A percentile compares a stretch with the other conserved stretches of the same genome.
Evolutionary conservation across 2,329 filamentous ascomycete genomes (phyloP).

Genomic region (Catunica adiposa): DNA sequence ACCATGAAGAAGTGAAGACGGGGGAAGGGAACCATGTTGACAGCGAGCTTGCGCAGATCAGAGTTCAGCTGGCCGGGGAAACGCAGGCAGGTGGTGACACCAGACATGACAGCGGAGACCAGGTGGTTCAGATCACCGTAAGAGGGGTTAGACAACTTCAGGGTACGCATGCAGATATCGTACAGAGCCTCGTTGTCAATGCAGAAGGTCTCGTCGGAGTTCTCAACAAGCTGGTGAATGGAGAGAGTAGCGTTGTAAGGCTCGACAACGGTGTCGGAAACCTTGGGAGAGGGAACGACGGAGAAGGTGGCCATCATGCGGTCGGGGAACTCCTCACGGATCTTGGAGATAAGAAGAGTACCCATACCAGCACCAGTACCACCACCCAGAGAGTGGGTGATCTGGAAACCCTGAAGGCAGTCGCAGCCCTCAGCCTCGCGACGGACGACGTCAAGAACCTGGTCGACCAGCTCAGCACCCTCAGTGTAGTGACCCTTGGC

Average conservation of each 20-base stretch:
- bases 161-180: slow-evolving; percentile 99
- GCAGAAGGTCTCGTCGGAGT: slow-evolving; percentile 99
- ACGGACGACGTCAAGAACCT: slow-evolving; percentile 95
- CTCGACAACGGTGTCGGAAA: slow-evolving; percentile 98
- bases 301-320: slow-evolving; percentile 99
- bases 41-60: slow-evolving; percentile 95
- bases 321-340: slow-evolving; percentile 99
- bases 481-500: slow-evolving; percentile 99
- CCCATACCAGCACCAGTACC: slow-evolving; percentile 99
- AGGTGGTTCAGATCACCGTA: slow-evolving; percentile 99
- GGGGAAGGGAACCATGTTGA: slow-evolving; percentile 99
- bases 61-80: slow-evolving; percentile 99
- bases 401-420: slow-evolving; percentile 99
- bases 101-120: slow-evolving; percentile 98
- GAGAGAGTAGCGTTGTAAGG: slow-evolving; percentile 99
- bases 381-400: slow-evolving; percentile 99
- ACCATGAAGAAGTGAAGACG: slow-evolving; percentile 99
- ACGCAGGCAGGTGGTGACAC: slow-evolving; percentile 93
- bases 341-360: slow-evolving; percentile 99
- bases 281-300: slow-evolving; percentile 96
- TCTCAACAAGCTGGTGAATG: slow-evolving; percentile 97
- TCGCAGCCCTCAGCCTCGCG: slow-evolving; percentile 98
- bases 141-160: slow-evolving; percentile 96
- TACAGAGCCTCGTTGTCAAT: slow-evolving; percentile 99
- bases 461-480: slow-evolving; percentile 95